These are phyloP conservation scores for Acanthamoeba rhysodes DNA, from an alignment of 208 protist species.

Conservation along the genomic window DNA sequence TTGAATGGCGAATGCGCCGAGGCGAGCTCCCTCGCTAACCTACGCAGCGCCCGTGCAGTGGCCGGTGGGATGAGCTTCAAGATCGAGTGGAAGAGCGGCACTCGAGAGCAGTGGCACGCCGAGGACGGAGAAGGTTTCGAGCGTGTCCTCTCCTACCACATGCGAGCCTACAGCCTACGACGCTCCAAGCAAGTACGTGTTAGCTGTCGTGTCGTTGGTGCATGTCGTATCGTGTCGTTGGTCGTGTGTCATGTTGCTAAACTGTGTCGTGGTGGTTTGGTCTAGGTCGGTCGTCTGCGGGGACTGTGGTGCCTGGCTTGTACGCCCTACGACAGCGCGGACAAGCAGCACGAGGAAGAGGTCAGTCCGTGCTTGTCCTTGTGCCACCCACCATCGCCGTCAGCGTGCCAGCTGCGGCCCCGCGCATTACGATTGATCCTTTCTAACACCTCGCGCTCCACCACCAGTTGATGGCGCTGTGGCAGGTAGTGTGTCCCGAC, in stretches of 20 bases:
- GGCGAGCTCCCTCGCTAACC: neutral
- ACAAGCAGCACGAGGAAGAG: conserved; percentile 45
- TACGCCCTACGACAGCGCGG: conserved; percentile 6
- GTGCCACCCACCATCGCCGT: no score
- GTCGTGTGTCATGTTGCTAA: neutral
- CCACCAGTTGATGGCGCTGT: conserved; percentile 4
- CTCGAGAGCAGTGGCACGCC: neutral
- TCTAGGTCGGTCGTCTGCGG: neutral
- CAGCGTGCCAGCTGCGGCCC: no score
- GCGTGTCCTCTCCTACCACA: conserved; percentile 4
- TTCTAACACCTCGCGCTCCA: no score
- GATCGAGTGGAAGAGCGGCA: conserved; percentile 40
- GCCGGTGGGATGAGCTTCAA: neutral
- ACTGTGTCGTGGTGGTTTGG: neutral
- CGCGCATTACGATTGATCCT: no score
- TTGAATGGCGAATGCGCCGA: no score
- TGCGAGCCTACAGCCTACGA: neutral
- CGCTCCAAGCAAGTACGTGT: conserved; percentile 20
- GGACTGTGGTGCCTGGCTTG: conserved; percentile 31
- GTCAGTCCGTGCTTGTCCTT: neutral
- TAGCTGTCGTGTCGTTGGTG: no score
- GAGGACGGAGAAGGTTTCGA: conserved; percentile 33
- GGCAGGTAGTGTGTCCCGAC: neutral
- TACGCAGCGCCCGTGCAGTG: neutral
- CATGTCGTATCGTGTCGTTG: no score